Percentiles rank a stretch among this genome's conserved stretches.
Conservation (phyloP, 106 monocot genomes). For the Dioscorea alata region DNA sequence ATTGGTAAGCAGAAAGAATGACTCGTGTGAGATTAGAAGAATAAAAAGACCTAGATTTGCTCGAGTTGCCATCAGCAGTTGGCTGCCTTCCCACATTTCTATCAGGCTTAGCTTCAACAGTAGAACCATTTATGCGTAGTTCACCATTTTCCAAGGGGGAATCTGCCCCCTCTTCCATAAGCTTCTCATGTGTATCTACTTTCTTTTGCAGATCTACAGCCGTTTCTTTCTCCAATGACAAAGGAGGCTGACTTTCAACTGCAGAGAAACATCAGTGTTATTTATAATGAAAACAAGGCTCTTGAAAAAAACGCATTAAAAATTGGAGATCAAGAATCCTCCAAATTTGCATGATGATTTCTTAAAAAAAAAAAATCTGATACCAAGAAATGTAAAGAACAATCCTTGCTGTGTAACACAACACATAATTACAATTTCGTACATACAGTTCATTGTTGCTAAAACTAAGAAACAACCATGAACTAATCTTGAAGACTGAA, state of each 20-base stretch:
- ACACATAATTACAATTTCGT: too few species aligned
- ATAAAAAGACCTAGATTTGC: conserved; percentile 63
- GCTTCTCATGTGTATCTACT: conserved; percentile 17
- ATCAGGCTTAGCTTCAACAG: conserved; percentile 30
- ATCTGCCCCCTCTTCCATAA: conserved; percentile 23
- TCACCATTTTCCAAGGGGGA: conserved; percentile 56
- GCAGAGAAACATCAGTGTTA: not conserved
- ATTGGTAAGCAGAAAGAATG: conserved; percentile 25
- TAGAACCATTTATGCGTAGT: conserved; percentile 50
- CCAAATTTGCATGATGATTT: too few species aligned
- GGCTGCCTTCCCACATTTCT: conserved; percentile 23
- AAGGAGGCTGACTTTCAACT: conserved; percentile 26
- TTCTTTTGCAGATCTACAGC: conserved; percentile 9
- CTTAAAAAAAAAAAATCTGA: too few species aligned
- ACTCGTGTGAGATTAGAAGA: conserved; percentile 11
- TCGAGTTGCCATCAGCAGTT: conserved; percentile 18
- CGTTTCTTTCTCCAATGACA: conserved; percentile 24
- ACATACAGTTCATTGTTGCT: too few species aligned
- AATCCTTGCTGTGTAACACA: too few species aligned
- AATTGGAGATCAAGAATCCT: too few species aligned
- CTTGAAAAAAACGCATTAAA: too few species aligned
- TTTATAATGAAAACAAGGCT: too few species aligned
- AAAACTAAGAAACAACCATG: too few species aligned
- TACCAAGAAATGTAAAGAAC: too few species aligned
- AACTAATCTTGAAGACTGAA: too few species aligned